phyloP scores from a whole-genome alignment of 1,284 basidiomycete genomes.

The Trichosporon sp. region DNA sequence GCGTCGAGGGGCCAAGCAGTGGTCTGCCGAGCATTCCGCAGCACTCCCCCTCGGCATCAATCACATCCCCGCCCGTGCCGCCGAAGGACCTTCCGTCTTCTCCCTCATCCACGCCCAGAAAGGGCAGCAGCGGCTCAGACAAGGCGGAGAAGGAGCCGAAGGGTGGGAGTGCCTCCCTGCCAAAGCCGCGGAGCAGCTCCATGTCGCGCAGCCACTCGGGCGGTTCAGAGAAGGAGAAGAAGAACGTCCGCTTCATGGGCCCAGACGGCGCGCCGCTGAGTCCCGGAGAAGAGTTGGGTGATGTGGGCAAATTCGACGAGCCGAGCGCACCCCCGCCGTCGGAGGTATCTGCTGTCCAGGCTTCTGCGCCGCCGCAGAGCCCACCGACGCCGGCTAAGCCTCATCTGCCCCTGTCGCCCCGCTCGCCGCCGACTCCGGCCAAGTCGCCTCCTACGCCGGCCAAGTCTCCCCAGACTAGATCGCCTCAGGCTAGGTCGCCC shows the following conservation, averaged over 20 bases:
- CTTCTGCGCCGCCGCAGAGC: not conserved
- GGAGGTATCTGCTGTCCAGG: constrained; percentile 13
- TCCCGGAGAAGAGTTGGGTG: constrained; percentile 33
- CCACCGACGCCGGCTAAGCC: constrained; percentile 19
- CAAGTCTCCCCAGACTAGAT: not conserved
- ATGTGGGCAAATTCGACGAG: constrained; percentile 33
- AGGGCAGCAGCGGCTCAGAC: not conserved
- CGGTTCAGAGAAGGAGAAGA: constrained; percentile 21
- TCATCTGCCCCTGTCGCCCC: too few relatives aligned
- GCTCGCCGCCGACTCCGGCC: not conserved
- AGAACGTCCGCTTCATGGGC: constrained; percentile 43
- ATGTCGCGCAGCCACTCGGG: not conserved
- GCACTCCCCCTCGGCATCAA: not conserved
- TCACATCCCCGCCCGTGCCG: not conserved
- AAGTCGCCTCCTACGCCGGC: not conserved
- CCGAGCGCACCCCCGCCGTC: constrained; percentile 42
- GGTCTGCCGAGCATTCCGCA: not conserved
- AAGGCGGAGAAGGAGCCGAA: not conserved
- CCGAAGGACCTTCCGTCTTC: not conserved
- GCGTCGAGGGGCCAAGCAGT: constrained; percentile 31
- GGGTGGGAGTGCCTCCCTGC: too few relatives aligned
- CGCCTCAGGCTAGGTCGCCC: not conserved
- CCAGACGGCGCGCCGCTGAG: constrained; percentile 45
- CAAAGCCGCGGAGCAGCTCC: not conserved
- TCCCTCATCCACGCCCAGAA: not conserved